These are phyloP conservation scores for Aspergillus phoenicis DNA, from an alignment of 2,329 filamentous ascomycete genomes.

Conservation along the genomic window DNA sequence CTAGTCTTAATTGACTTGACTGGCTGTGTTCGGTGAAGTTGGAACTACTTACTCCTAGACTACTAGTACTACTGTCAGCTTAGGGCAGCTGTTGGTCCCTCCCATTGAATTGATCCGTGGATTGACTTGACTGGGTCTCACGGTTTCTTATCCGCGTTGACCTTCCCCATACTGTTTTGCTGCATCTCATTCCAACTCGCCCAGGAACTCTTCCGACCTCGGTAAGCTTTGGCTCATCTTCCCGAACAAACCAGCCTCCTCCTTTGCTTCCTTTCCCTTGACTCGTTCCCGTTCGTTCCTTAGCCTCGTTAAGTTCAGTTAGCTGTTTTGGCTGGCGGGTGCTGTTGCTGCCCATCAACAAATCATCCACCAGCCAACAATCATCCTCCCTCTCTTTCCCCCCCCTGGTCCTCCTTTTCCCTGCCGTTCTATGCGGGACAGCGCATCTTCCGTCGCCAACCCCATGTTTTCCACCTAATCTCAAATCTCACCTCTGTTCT, in stretches of 20 bases:
- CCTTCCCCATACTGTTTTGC: background rate
- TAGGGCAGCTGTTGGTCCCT: background rate
- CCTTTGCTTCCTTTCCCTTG: too few relatives aligned
- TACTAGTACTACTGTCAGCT: background rate
- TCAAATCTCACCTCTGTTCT: slow-evolving; percentile 14
- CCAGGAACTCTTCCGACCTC: slow-evolving; percentile 19
- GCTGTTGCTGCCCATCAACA: slow-evolving; percentile 15
- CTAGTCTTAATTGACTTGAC: background rate
- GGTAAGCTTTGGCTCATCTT: slow-evolving; percentile 18
- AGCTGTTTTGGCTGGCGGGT: background rate
- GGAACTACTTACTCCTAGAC: background rate
- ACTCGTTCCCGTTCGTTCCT: too few relatives aligned
- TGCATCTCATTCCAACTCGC: background rate
- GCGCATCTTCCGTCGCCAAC: slow-evolving; percentile 11
- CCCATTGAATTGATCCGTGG: background rate
- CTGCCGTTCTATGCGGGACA: slow-evolving; percentile 16
- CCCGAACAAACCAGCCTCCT: slow-evolving; percentile 14
- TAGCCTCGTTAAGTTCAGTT: background rate
- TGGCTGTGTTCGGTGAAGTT: background rate
- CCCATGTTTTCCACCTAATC: slow-evolving; percentile 16
- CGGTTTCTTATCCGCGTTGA: background rate
- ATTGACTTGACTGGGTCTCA: background rate
- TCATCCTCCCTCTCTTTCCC: background rate
- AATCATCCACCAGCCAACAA: slow-evolving; percentile 1
- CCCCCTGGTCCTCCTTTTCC: slow-evolving; percentile 11